These are phyloP conservation scores for Chytriomyces sp. DNA, from an alignment of 192 early-diverging fungal species.

Conservation along the genomic window DNA sequence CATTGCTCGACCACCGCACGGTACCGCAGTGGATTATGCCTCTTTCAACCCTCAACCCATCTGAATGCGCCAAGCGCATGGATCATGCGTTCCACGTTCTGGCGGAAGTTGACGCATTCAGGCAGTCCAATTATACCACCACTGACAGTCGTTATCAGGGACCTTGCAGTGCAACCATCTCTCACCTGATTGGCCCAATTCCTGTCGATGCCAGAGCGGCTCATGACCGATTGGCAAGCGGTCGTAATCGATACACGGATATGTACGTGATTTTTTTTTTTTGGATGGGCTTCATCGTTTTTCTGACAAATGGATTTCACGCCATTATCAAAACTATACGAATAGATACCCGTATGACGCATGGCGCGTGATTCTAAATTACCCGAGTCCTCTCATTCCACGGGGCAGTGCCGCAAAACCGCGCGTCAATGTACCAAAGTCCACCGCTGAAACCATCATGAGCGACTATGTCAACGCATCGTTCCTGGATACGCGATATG, in stretches of 20 bases:
- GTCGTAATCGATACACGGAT: conserved; percentile 54
- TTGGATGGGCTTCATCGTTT: too few species aligned
- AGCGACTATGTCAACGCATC: conserved; percentile 89
- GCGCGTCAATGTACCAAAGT: not conserved
- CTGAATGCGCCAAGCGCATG: not conserved
- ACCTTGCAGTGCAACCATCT: not conserved
- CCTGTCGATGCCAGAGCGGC: conserved; percentile 11
- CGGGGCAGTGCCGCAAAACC: not conserved
- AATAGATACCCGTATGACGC: conserved; percentile 51
- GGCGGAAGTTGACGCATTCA: conserved; percentile 17
- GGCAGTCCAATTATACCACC: not conserved
- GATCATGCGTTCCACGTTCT: conserved; percentile 14
- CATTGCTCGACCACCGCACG: not conserved
- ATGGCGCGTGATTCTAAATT: conserved; percentile 44
- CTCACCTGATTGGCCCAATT: not conserved
- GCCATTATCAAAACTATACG: not conserved
- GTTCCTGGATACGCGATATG: conserved; percentile 52
- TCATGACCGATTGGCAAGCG: not conserved
- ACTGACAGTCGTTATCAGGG: not conserved
- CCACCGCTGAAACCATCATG: not conserved
- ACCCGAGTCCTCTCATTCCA: conserved; percentile 23
- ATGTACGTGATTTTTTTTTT: conserved; percentile 21
- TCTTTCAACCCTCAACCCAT: not conserved
- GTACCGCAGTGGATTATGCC: conserved; percentile 21
- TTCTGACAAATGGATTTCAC: too few species aligned